A percentile compares a stretch with the other conserved stretches of the same genome.
phyloP scores from a whole-genome alignment of 2,329 filamentous ascomycete genomes.

The Diaporthe sp. region DNA sequence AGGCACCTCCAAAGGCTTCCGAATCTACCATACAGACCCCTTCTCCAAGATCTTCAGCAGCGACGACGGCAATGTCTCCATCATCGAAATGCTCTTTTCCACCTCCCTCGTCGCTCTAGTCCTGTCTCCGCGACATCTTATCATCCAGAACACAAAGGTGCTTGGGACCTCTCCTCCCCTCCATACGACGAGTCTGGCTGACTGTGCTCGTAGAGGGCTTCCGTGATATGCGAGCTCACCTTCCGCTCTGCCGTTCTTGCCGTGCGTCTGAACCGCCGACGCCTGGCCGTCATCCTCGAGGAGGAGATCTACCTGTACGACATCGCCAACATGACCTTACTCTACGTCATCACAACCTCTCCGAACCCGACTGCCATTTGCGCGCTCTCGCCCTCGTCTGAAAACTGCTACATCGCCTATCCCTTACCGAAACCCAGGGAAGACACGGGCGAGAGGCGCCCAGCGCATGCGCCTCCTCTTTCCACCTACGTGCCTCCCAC shows the following conservation, averaged over 20 bases:
- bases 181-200: conserved; percentile 39
- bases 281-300: conserved; percentile 92
- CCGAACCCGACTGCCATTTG: conserved; percentile 94
- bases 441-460: conserved; percentile 69
- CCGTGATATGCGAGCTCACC: conserved; percentile 97
- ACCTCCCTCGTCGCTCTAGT: conserved; percentile 96
- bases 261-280: conserved; percentile 93
- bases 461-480: conserved; percentile 86
- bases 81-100: conserved; percentile 99
- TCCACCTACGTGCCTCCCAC: conserved; percentile 86
- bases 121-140: conserved; percentile 89
- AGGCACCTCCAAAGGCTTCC: conserved; percentile 95
- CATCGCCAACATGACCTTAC: conserved; percentile 97
- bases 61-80: conserved; percentile 93
- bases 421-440: conserved; percentile 83
- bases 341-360: conserved; percentile 93
- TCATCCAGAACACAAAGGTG: conserved; percentile 98
- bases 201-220: conserved; percentile 64
- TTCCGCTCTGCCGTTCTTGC: conserved; percentile 97
- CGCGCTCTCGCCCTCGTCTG: conserved; percentile 92
- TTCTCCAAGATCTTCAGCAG: conserved; percentile 96
- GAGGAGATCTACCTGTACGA: conserved; percentile 99
- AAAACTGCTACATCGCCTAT: conserved; percentile 96
- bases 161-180: conserved; percentile 45
- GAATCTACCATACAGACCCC: conserved; percentile 96